Base-by-base conservation (phyloP, 768 basidiomycete genomes). In the Mycena amicta region DNA sequence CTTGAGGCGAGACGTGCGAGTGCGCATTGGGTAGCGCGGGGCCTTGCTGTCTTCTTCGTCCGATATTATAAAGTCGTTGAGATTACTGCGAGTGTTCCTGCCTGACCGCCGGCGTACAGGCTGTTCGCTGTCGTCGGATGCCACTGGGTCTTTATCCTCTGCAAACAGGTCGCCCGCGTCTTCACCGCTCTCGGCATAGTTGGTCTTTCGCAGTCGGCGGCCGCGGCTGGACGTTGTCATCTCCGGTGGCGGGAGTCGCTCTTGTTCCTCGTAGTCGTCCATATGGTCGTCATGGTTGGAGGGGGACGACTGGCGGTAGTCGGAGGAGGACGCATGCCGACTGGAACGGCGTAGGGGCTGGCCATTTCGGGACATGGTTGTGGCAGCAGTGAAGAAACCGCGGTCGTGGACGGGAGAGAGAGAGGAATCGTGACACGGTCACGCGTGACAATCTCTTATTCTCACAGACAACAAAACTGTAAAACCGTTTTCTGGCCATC, bases 301-400 rank as follows among this genome's bases (percentile, higher is more conserved):
- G 62, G 76, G 77, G 50, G 81, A 81, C 54, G 80, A 80, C 55
- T 73, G 77, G 55, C 78, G 74, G 65, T 83, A 83, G 66, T 81
- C 80, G 3, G 81, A 82, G 20, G 80, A 81, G 20, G 74, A 70
- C 0, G 70, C 74, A 37, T 67, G 61, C 41, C 75, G 73, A 29
- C 65, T 68, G 0, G 75, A 76, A 25, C 75, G 73, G 41, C 80
- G 57, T 62, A 67, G 47, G 23, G 11, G 4, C 15, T 28, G 23
- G 25, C 47, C 47, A 13, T 13, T n/a, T 6, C 12, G 11, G 25
- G 26, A 49, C 47, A 49, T 49, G 6, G 25, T 49, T 4, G 47
- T 49, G 25, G 47, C 8, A 45, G 22, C 8, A 37, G 33, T 37
- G 11, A 18, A 37, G 33, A 37, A 18, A n/a, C 8, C 43, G 43